Evolutionary conservation across 371 early-diverging fungal species (phyloP).

Genomic region (Basidiobolus heterosporus): DNA sequence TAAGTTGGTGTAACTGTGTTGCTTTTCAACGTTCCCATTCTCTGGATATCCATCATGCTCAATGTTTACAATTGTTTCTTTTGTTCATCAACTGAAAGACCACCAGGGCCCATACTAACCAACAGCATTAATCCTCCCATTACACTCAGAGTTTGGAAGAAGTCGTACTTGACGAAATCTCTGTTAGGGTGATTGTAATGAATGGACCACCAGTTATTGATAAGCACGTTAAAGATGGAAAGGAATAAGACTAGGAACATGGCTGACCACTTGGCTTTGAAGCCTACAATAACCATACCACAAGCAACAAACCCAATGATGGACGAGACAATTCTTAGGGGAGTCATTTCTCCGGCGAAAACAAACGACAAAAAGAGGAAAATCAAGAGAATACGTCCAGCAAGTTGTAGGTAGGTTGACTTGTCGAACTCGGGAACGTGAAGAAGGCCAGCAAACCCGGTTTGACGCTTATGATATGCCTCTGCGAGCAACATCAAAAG

Average conservation of each 20-base stretch:
- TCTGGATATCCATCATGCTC: too few species aligned
- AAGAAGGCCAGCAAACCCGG: conserved; percentile 79
- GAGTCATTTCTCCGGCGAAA: conserved; percentile 66
- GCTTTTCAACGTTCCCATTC: too few species aligned
- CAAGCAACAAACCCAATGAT: conserved; percentile 70
- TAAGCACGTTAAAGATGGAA: conserved; percentile 68
- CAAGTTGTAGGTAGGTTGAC: conserved; percentile 71
- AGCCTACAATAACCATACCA: conserved; percentile 87
- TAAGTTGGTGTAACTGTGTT: too few species aligned
- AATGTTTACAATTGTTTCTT: conserved; percentile 75
- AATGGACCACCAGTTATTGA: conserved; percentile 94
- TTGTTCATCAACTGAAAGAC: conserved; percentile 86
- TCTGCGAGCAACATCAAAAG: conserved; percentile 87
- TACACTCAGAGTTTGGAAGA: conserved; percentile 91
- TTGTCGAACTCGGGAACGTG: conserved; percentile 62
- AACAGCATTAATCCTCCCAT: conserved; percentile 88
- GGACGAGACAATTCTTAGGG: conserved; percentile 48
- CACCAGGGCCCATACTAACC: conserved; percentile 83
- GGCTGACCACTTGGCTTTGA: conserved; percentile 91
- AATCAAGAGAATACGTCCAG: conserved; percentile 80
- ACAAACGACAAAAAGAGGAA: conserved; percentile 78
- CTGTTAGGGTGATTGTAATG: conserved; percentile 58
- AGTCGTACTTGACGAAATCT: conserved; percentile 93
- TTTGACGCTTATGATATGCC: conserved; percentile 34
- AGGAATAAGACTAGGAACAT: conserved; percentile 79